Evolutionary conservation across 164 flowering plant species (phyloP), one percentile per base, ranked within the genome.

Genomic region (Aristolochia fimbriata): DNA sequence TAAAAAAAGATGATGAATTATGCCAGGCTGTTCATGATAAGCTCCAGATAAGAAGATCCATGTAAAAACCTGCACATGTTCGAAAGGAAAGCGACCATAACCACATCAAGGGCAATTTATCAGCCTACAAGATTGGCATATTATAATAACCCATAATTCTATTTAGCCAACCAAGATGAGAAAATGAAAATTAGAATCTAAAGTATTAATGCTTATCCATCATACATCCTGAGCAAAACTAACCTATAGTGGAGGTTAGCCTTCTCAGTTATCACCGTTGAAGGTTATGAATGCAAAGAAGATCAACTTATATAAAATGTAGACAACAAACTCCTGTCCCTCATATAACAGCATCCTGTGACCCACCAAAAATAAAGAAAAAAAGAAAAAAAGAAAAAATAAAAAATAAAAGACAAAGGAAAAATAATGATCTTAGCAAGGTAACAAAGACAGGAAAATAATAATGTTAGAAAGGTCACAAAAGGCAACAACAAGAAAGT

Each of bases 51-150:
- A 67, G 52, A 63, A 55, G 56, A 58, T 62, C 73, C 66, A 54
- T 22, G 37, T 41, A 62, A 53, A 65, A 53, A 84, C 87, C 90
- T 87, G 95, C 91, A 84, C 67, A 74, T 69, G 72, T 65, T 66
- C 70, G 69, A 74, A 61, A 69, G 74, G 68, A 79, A 75, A 69
- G 64, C 73, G 69, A 72, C 82, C 71, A 74, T 54, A 68, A 68
- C 70, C 67, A 71, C 70, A 72, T 66, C 20, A 76, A 76, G 71
- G 51, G 49, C 43, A 68, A 72, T 62, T 47, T 47, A 71, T 16
- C 48, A 63, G 58, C 62, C 62, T 3, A 66, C 16, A 46, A 57
- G 51, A 45, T 55, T 62, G 41, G 71, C 30, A 67, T 47, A 59
- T 59, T 6, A 25, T 48, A 71, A n/a, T 54, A 51, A 49, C 41